Base-by-base conservation (phyloP, 2,329 filamentous ascomycete species). In the Alternaria metachromatica region DNA sequence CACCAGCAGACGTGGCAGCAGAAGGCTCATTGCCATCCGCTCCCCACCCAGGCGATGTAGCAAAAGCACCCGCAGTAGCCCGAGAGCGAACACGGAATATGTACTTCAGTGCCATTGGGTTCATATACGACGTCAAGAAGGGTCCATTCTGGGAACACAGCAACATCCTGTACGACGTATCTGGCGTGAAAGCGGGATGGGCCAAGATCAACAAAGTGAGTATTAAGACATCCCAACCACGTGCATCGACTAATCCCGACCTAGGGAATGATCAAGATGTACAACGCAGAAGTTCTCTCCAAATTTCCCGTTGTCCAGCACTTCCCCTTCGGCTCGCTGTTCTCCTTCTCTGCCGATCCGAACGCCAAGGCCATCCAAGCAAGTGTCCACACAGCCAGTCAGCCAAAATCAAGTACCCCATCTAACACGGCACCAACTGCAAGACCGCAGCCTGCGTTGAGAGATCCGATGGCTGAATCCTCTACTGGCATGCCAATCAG, bases 281-380 rank as follows among this genome's bases (percentile, higher is more conserved):
- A 95, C 83, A 94, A 96, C 70, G 96, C 93, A 18, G 96, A 99
- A 82, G 96, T 99, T 4, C 85, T 99, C 13, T 93, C 92, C 43
- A 99, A 99, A 80, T 97, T 97, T 76, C 96, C 96, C 3, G 96
- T 99, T 3, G 93, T 99, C n/a, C 96, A 99, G 81, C 96, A 99
- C 80, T 98, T 86, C 62, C 82, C 81, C 4, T 85, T 86, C 60
- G 84, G 84, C 18, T 83, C 82, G n/a, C 72, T 86, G 11, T 85
- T 85, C 66, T 66, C 69, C 41, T 85, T 84, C 83, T 80, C 83
- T 66, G 67, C 72, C n/a, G 82, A 85, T 64, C 80, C 83, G 0
- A 68, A 74, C 9, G 82, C 82, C 15, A 64, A 71, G 41, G 30
- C 68, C 7, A 75, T 78, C 8, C 70, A 72, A 37, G 68, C 72